Percentiles rank a stretch among this genome's conserved stretches.
These are phyloP conservation scores for Venustampulla echinocandica DNA, from an alignment of 495 filamentous ascomycete genomes.

Conservation along the genomic window DNA sequence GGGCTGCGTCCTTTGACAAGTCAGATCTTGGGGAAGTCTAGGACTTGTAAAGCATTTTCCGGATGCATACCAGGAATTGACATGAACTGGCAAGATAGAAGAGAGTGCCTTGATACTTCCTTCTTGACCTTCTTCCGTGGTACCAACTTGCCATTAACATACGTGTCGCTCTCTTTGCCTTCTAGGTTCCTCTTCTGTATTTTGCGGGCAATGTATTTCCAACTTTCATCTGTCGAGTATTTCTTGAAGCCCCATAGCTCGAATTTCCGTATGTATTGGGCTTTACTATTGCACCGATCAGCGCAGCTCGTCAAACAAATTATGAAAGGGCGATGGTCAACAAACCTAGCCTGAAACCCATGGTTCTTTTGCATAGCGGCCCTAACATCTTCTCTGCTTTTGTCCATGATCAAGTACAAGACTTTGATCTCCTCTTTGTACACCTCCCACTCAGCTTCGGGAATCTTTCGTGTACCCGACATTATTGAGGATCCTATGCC, in stretches of 20 bases:
- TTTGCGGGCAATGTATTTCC: slow-evolving; percentile 10
- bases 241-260: slow-evolving; percentile 8
- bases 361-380: neutral
- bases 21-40: neutral
- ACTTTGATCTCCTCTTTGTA: neutral
- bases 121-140: slow-evolving; percentile 12
- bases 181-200: slow-evolving; percentile 6
- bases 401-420: neutral
- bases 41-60: neutral
- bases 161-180: slow-evolving; percentile 13
- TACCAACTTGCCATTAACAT: slow-evolving; percentile 11
- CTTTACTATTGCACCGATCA: slow-evolving; percentile 4
- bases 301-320: neutral
- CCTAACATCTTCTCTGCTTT: neutral
- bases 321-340: neutral
- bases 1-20: slow-evolving; percentile 6
- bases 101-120: slow-evolving; percentile 8
- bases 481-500: neutral
- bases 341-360: neutral
- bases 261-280: slow-evolving; percentile 13
- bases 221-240: slow-evolving; percentile 7
- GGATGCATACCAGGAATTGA: slow-evolving; percentile 3
- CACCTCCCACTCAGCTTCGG: neutral
- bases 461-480: neutral
- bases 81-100: neutral